Evolutionary conservation across 495 filamentous ascomycete species (phyloP).

Genomic region (Penicillium verhagenii): DNA sequence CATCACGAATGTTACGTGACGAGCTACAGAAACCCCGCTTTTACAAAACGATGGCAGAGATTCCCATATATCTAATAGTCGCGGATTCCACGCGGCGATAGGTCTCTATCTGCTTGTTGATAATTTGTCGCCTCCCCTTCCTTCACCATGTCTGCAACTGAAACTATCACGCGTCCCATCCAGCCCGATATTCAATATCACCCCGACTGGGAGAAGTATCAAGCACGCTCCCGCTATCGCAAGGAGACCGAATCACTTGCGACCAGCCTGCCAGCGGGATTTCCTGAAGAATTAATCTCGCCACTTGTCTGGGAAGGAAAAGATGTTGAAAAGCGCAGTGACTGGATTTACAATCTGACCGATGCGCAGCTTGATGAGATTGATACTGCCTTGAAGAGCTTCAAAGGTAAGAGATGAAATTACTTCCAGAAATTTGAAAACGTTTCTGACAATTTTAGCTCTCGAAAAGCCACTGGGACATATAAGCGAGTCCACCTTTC

Average conservation of each 20-base stretch:
- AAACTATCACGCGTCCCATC: conserved; percentile 26
- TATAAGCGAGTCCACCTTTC: conserved; percentile 55
- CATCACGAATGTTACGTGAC: neutral
- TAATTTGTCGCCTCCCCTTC: neutral
- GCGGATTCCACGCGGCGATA: neutral
- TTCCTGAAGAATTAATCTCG: conserved; percentile 47
- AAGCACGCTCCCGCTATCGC: conserved; percentile 47
- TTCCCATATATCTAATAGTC: neutral
- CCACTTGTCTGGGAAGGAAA: conserved; percentile 60
- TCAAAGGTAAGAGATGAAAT: conserved; percentile 42
- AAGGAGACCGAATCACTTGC: conserved; percentile 41
- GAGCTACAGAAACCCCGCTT: neutral
- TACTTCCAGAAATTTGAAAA: neutral
- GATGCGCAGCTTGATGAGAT: conserved; percentile 53
- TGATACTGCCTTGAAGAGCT: conserved; percentile 52
- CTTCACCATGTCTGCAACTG: conserved; percentile 24
- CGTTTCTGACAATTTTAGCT: conserved; percentile 23
- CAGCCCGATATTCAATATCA: conserved; percentile 57
- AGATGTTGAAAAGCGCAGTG: conserved; percentile 44
- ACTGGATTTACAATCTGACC: conserved; percentile 53
- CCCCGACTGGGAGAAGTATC: conserved; percentile 56
- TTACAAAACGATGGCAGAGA: neutral
- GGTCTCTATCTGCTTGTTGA: neutral
- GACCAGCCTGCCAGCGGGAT: conserved; percentile 48
- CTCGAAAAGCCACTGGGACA: conserved; percentile 45